Evolutionary conservation across 2,329 filamentous ascomycete species (phyloP), one percentile per base, ranked within the genome.

Genomic region (Ceratocystis variospora): DNA sequence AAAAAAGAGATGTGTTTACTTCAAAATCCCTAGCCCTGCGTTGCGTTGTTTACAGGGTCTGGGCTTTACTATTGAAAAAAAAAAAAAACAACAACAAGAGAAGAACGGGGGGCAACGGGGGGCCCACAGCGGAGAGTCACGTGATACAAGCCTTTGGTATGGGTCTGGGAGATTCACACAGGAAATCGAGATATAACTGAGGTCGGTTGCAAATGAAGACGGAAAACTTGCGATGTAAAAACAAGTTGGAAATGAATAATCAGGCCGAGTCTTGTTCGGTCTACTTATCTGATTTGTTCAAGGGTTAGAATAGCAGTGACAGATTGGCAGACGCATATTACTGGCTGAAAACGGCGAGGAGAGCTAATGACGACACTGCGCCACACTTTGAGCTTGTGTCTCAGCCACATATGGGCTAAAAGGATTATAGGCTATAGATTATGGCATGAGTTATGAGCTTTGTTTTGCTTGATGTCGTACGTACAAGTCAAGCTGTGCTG

Each of bases 401-500:
- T 57, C 53, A 55, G 50, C 53, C 53, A 57, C 53, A 57, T 2
- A 31, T 28, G 4, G 15, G 15, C 10, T 22, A 37, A 22, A 57
- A 57, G 53, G 53, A 57, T 33, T 57, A 28, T 57, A n/a, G 46
- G 10, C 10, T 37, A 37, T 37, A 10, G 33, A 37, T 37, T 10
- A 37, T 37, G 46, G 15, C 46, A n/a, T 50, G 46, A 50, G 53
- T 3, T 33, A n/a, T 50, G 46, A 50, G 53, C 12, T 33, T n/a
- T 28, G 53, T 57, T 57, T 57, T 57, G 53, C 25, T 55, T 55
- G 50, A 55, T 25, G 50, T 55, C 50, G 50, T 57, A 57, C 53
- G 25, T 15, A n/a, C 53, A 57, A 22, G 19, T 28, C 25, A 28
- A 57, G 10, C 22, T 6, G 15, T 37, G 53, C 15, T n/a, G 53